Conservation (phyloP, 192 early-diverging fungal genomes). For the Podochytrium sp. region DNA sequence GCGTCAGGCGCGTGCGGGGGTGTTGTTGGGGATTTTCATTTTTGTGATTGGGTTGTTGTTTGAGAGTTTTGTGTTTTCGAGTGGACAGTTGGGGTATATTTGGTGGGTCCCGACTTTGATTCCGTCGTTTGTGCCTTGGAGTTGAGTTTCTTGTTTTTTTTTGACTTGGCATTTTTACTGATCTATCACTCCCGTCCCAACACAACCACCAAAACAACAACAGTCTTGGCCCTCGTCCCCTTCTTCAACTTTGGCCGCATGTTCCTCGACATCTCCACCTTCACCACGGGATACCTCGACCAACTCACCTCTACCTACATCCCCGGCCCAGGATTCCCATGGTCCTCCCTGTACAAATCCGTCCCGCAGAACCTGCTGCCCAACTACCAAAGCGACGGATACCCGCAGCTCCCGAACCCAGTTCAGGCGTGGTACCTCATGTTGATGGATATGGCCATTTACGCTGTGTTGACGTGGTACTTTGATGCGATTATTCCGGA, state of each 20-base stretch:
- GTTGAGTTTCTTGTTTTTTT: slow-evolving; percentile 26
- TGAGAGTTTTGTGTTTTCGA: slow-evolving; percentile 58
- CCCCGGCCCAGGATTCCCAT: slow-evolving; percentile 68
- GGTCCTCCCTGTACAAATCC: slow-evolving; percentile 50
- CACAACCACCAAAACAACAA: background rate
- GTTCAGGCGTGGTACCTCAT: slow-evolving; percentile 67
- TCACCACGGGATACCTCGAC: slow-evolving; percentile 56
- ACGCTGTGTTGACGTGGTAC: slow-evolving; percentile 66
- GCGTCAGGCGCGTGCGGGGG: slow-evolving; percentile 58
- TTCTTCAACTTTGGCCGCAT: slow-evolving; percentile 58
- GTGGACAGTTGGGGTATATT: slow-evolving; percentile 53
- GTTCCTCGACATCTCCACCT: slow-evolving; percentile 73
- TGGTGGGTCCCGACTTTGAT: slow-evolving; percentile 49
- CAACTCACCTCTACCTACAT: slow-evolving; percentile 63
- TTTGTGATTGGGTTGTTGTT: slow-evolving; percentile 81
- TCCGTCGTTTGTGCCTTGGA: slow-evolving; percentile 21
- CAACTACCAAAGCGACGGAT: slow-evolving; percentile 50
- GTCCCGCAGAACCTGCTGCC: slow-evolving; percentile 44
- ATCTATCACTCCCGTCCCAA: slow-evolving; percentile 9
- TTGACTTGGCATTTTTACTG: background rate
- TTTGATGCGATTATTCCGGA: slow-evolving; percentile 77
- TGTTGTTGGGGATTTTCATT: slow-evolving; percentile 76
- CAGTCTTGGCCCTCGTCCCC: slow-evolving; percentile 34
- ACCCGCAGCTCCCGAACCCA: slow-evolving; percentile 61
- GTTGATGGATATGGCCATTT: slow-evolving; percentile 68